Evolutionary conservation across 768 basidiomycete genomes (phyloP), one percentile per base, ranked within the genome.

Genomic region (Lactarius tabidus): DNA sequence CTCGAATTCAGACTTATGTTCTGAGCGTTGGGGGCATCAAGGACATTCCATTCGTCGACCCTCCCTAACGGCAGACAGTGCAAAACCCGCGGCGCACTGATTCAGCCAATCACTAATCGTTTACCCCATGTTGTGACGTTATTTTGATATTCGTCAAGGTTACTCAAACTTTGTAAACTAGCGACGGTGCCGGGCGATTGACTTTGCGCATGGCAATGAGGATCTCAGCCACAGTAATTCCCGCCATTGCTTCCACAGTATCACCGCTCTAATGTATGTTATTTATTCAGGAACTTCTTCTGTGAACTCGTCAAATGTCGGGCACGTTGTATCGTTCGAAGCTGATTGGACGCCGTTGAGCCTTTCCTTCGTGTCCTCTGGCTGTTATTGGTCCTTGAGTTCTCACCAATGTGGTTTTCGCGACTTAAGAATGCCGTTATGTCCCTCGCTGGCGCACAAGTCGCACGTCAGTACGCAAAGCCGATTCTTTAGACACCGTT

Each of bases 141-240:
- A 23, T 57, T 52, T n/a, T 31, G 39, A 51, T 56, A 54, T 36
- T 23, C 43, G 17, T n/a, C 1, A 3, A 90, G 89, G 90, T 14
- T 91, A 79, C 73, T 80, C 84, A 1, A 59, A 38, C 65, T 53
- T 48, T 51, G 23, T n/a, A 55, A 39, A 33, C 33, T 3, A 87
- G 86, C n/a, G 90, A 92, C 74, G 90, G 91, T 0, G 90, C 91
- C 3, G 91, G 23, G 83, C 84, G 1, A 85, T 91, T 66, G 88
- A 91, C 74, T 93, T 91, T 68, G 75, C 85, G 36, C 90, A 91
- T 77, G 89, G 90, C 5, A 79, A 82, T 68, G 90, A 91, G 80
- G 83, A 26, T 83, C 86, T 3, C 72, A 72, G 18, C 74, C 83
- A 9, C 85, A 83, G 84, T 88, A 75, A 65, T 39, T 43, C 35